Evolutionary conservation across 257 asterid species (phyloP), one percentile per base, ranked within the genome.

Genomic region (Coffea eugenioides): DNA sequence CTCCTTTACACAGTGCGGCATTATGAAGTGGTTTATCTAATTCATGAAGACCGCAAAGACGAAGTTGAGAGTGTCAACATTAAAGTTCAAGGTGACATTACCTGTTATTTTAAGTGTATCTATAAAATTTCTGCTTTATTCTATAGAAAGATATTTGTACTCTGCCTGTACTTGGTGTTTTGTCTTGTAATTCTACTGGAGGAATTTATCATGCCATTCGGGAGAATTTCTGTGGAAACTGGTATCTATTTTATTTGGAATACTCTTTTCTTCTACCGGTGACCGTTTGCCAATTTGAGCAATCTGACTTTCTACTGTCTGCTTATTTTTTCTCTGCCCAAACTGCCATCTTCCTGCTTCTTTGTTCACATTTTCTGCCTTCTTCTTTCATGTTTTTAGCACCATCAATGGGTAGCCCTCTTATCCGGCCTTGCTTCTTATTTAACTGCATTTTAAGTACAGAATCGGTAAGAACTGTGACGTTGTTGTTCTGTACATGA

Each of bases 21-120:
- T 86, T 93, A 95, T 84, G 98, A 95, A 86, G 96, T 95, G 73
- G 99, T 95, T 45, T 95, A 92, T 86, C 85, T 95, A 76, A 92
- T 95, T 78, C 99, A 93, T 62, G 98, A 95, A 90, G 86, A 95
- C 76, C 86, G 80, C 87, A 85, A 84, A 81, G 94, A 91, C 3
- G 91, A 95, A 78, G 97, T 93, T 57, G 96, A 92, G 90, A 86
- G 82, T 76, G 97, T 95, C 84, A 95, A 89, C 83, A 43, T 36
- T 73, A 95, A 91, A 87, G 89, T 93, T 88, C 90, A 85, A 95
- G 99, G 99, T 95, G 71, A 85, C 59, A 77, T 49, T 41, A 52
- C 77, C 79, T 27, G 68, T 69, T 56, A 49, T 70, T 14, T 39
- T 2, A 39, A 8, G 54, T 49, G 46, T 34, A 43, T 18, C 41